Base-by-base conservation (phyloP, 805 yeast genomes). In the Spathaspora hagerdaliae region DNA sequence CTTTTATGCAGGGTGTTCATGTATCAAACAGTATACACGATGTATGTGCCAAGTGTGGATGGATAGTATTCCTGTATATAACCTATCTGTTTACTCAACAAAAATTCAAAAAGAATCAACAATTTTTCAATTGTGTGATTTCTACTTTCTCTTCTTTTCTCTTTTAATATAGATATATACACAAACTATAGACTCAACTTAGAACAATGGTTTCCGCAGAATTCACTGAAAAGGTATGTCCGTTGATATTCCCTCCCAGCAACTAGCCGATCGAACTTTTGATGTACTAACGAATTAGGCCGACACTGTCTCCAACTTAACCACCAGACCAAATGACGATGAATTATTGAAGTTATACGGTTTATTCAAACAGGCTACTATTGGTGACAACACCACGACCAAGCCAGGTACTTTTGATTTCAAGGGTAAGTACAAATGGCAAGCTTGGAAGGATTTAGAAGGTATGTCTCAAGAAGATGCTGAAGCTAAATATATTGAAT, bases 351-450 rank as follows among this genome's bases (percentile, higher is more conserved):
- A 83, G 66, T 77, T 94, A 59, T 94, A 94, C 74, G 97, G 92
- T 41, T 77, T 94, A 58, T 94, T 78, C 85, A 94, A 94, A 73
- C 99, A 94, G 75, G 96, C 98, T 57, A 92, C 97, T 32, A 85
- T 84, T 46, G 99, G 99, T 54, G 99, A 94, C 78, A 89, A 89
- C 79, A 68, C 66, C 54, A 86, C 96, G 51, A 74, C 77, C 45
- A 87, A 88, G 74, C 99, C 99, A 44, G 94, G 97, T 52, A 71
- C 87, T 48, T 88, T 94, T 67, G 96, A 90, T 72, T 78, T 94
- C 73, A 89, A 86, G 74, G 97, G 92, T 56, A 90, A 95, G 72
- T 87, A 87, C 80, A 94, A 94, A 78, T 94, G 98, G 98, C 92
- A 91, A 64, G 79, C 98, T 7, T 94, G 98, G 98, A 84, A 84